Evolutionary conservation across 2,329 filamentous ascomycete genomes (phyloP).

Genomic region (Leptographium radiaticola): DNA sequence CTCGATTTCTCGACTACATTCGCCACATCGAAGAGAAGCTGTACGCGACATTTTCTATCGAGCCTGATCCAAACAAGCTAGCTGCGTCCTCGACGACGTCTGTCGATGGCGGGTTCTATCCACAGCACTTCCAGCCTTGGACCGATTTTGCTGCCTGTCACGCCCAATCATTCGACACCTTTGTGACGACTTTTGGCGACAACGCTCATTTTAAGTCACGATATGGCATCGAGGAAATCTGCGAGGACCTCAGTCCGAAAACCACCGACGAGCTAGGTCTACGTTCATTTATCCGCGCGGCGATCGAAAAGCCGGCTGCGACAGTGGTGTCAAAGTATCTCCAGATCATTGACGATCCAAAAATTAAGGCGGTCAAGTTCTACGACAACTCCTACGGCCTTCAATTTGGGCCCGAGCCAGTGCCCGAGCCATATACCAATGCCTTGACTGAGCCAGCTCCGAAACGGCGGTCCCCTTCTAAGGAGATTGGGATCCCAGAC

Average conservation of each 20-base stretch:
- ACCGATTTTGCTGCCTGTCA: not conserved
- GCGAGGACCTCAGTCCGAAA: not conserved
- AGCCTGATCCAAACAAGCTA: not conserved
- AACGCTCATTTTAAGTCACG: not conserved
- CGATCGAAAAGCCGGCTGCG: conserved; percentile 2
- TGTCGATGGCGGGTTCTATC: not conserved
- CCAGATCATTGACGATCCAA: not conserved
- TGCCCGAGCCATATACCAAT: not conserved
- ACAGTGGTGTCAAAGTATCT: not conserved
- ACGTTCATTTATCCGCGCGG: not conserved
- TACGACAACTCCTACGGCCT: not conserved
- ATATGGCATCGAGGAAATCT: not conserved
- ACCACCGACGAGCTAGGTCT: not conserved
- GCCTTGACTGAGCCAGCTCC: not conserved
- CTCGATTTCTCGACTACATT: not conserved
- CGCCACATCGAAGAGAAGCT: not conserved
- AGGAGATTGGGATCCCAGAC: not conserved
- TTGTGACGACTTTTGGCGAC: not conserved
- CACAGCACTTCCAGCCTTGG: not conserved
- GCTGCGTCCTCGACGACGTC: not conserved
- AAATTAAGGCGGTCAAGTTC: not conserved
- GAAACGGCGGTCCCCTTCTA: not conserved
- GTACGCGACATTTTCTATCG: not conserved
- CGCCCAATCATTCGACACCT: not conserved
- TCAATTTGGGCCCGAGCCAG: not conserved